A percentile compares a stretch with the other conserved stretches of the same genome.
Evolutionary conservation across 352 stramenopile species (phyloP).

Genomic region (Globisporangium cederbergense): DNA sequence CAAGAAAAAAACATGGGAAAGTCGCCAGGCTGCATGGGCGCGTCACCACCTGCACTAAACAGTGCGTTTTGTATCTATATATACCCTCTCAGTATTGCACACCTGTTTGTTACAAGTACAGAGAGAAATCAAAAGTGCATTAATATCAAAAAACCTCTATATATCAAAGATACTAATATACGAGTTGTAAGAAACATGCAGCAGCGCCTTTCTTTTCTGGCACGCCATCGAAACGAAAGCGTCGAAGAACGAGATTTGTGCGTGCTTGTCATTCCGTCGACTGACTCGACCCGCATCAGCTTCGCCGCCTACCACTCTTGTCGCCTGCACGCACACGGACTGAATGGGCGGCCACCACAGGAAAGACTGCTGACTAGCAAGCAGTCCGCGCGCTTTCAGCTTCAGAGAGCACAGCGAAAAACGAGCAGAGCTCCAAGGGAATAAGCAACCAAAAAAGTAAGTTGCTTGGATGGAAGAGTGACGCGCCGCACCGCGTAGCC

Average conservation of each 20-base stretch:
- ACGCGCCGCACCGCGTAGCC: not conserved
- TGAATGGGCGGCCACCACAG: not conserved
- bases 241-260: slow-evolving; percentile 7
- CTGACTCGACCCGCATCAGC: slow-evolving; percentile 1
- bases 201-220: not conserved
- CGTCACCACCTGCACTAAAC: slow-evolving; percentile 5
- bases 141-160: not conserved
- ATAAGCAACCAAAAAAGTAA: too few relatives aligned
- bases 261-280: slow-evolving; percentile 8
- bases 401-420: too few relatives aligned
- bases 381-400: not conserved
- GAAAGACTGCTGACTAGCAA: not conserved
- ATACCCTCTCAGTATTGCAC: too few relatives aligned
- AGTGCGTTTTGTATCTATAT: not conserved
- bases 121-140: too few relatives aligned
- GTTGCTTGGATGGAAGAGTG: too few relatives aligned
- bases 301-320: not conserved
- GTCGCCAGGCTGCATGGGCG: slow-evolving; percentile 7
- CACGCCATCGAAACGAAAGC: not conserved
- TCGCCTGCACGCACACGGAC: too few relatives aligned
- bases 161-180: not conserved
- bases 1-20: slow-evolving; percentile 17
- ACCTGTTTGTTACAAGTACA: too few relatives aligned
- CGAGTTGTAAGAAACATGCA: not conserved
- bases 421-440: too few relatives aligned